Conservation (phyloP, 1,284 basidiomycete genomes). For the Tilletia horrida region DNA sequence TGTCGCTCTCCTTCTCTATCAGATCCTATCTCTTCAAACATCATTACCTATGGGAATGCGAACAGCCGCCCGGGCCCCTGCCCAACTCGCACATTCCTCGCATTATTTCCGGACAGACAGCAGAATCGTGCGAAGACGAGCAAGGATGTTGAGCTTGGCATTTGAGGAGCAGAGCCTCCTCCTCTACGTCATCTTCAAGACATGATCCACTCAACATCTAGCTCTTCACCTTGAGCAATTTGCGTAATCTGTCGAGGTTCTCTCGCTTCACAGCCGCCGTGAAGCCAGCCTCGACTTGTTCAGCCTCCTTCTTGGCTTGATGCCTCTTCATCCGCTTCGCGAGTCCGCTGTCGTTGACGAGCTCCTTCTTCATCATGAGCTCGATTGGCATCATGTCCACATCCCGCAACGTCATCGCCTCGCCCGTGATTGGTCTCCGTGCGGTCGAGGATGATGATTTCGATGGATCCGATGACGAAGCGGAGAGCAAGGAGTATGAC, state of each 20-base stretch:
- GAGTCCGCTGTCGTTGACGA: constrained; percentile 45
- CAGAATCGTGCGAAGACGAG: no score
- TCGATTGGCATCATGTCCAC: constrained; percentile 52
- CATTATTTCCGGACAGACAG: no score
- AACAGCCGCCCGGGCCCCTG: no score
- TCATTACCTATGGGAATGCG: no score
- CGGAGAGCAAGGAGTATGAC: constrained; percentile 19
- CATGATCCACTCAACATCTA: neutral
- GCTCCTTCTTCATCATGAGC: constrained; percentile 48
- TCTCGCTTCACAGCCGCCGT: constrained; percentile 21
- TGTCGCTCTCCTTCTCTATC: no score
- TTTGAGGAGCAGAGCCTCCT: no score
- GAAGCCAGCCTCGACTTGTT: constrained; percentile 18
- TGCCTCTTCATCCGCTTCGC: constrained; percentile 49
- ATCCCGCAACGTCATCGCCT: constrained; percentile 35
- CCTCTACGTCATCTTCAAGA: neutral
- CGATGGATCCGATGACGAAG: neutral
- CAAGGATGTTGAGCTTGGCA: no score
- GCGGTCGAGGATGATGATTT: no score
- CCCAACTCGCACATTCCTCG: no score
- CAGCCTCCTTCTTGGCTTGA: constrained; percentile 32
- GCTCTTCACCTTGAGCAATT: constrained; percentile 32
- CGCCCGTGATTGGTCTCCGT: neutral
- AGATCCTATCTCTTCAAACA: no score
- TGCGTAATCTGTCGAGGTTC: constrained; percentile 23